These are phyloP conservation scores for Populus hybrid DNA, from an alignment of 441 rosid genomes.

Conservation along the genomic window DNA sequence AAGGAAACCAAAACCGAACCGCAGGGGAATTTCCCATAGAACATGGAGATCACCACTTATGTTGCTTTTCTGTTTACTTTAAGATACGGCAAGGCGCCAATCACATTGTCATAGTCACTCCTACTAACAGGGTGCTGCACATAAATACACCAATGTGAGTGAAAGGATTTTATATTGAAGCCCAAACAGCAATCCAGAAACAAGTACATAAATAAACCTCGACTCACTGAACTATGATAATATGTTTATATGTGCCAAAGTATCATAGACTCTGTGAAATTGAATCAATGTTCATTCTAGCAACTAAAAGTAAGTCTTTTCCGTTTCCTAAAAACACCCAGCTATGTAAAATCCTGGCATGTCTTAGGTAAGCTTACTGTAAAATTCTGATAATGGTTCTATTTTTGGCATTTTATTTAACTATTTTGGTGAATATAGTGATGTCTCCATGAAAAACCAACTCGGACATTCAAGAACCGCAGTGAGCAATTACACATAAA, in stretches of 20 bases:
- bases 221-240: neutral
- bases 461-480: neutral
- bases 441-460: neutral
- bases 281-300: neutral
- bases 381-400: neutral
- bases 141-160: slow-evolving; percentile 13
- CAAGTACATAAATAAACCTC: neutral
- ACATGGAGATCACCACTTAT: slow-evolving; percentile 26
- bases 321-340: neutral
- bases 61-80: slow-evolving; percentile 77
- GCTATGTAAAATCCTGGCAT: neutral
- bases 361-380: neutral
- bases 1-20: slow-evolving; percentile 7
- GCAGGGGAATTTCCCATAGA: slow-evolving; percentile 11
- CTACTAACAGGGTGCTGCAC: slow-evolving; percentile 59
- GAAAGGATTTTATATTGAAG: neutral
- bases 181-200: neutral
- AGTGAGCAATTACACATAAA: neutral
- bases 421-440: neutral
- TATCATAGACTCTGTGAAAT: neutral
- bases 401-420: neutral
- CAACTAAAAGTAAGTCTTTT: neutral
- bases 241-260: neutral
- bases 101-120: slow-evolving; percentile 90
- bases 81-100: slow-evolving; percentile 77